phyloP scores from a whole-genome alignment of 2,329 filamentous ascomycete species.

The Chaetomiaceae sp. region DNA sequence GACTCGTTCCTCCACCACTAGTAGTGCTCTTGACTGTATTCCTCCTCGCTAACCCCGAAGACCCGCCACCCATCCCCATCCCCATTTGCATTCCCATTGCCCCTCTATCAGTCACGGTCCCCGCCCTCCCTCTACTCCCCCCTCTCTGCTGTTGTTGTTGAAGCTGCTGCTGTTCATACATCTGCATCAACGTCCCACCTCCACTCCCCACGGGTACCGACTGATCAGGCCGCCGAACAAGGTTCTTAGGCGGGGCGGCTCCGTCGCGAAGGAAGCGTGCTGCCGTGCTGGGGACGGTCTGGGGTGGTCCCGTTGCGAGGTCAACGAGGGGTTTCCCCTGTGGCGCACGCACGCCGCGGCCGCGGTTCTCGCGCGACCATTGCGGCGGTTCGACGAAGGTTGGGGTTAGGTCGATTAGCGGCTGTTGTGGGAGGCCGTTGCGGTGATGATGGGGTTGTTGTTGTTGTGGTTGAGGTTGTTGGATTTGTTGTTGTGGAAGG shows the following conservation, averaged over 20 bases:
- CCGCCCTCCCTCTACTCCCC: neutral
- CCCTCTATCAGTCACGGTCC: no score
- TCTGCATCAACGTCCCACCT: constrained; percentile 4
- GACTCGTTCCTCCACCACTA: neutral
- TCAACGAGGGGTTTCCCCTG: constrained; percentile 24
- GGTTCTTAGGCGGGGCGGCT: constrained; percentile 13
- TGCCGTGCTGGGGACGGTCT: neutral
- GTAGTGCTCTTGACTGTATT: constrained; percentile 14
- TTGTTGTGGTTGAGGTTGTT: constrained; percentile 38
- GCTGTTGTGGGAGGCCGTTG: constrained; percentile 3
- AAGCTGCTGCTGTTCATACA: constrained; percentile 7
- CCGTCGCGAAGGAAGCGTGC: neutral
- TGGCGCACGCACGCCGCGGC: constrained; percentile 21
- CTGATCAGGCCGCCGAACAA: constrained; percentile 10
- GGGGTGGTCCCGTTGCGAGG: constrained; percentile 22
- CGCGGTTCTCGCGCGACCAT: constrained; percentile 24
- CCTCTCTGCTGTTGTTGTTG: no score
- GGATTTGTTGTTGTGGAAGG: constrained; percentile 11
- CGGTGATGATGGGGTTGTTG: constrained; percentile 32
- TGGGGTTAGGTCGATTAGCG: constrained; percentile 26
- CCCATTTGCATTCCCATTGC: neutral
- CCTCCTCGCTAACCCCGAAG: constrained; percentile 8
- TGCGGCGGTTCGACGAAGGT: constrained; percentile 25
- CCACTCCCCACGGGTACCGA: neutral
- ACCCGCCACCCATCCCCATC: neutral